Base-by-base conservation (phyloP, 768 basidiomycete species). In the Gautieria morchelliformis region DNA sequence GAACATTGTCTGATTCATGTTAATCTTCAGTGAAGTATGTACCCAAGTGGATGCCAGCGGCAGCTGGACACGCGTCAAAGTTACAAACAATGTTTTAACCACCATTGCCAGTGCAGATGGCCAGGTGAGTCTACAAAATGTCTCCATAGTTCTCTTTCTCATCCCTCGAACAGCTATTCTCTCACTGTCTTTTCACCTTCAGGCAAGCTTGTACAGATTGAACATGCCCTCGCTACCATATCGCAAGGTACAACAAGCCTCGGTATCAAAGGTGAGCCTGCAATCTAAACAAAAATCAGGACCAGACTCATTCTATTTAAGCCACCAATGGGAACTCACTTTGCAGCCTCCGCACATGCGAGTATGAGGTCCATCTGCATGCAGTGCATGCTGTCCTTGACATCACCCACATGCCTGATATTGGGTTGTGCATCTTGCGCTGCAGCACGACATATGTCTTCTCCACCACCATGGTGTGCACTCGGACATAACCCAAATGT, bases 181-280 rank as follows among this genome's bases (percentile, higher is more conserved):
- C 83, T 99, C 61, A 99, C 96, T 14, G 95, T 96, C 65, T 99
- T 99, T 83, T 96, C 93, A 40, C 96, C 96, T 54, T 96, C 93
- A 65, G 95, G 95, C 63, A 96, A 93, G 79, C 83, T 99, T 51
- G 95, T 99, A 59, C 96, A 99, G 77, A 99, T 99, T 69, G 96
- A 99, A 76, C 96, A 99, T 74, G 96, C 96, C 47, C 78, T 99
- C 60, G 96, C 96, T 56, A 93, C 94, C 33, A 94, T 98, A 58
- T 82, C 89, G 22, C 87, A 89, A 64, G 95, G 95, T 58, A 94
- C 93, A 46, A 98, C 96, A 44, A 93, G 91, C 72, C 82, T 99
- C 46, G 96, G 96, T 55, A 97, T 99, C 71, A 98, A 98, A 80
- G 96, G 96, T 94, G 14, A 61, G 74, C 66, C 53, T 37, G 35